Evolutionary conservation across 2,329 filamentous ascomycete species (phyloP).

Genomic region (Stromatinia cepivora): DNA sequence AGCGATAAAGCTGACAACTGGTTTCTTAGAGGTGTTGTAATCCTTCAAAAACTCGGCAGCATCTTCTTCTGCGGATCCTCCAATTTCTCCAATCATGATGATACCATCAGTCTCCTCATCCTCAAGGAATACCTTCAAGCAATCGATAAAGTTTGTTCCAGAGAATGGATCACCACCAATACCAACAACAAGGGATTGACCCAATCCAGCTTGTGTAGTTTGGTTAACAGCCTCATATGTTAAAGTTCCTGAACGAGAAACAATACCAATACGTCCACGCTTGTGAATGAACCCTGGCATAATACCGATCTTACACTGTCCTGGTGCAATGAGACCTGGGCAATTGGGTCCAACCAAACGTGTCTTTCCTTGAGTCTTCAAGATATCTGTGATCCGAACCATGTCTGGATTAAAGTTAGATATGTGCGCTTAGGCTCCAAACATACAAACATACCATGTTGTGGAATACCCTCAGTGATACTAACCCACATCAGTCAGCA

Average conservation of each 20-base stretch:
- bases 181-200: constrained; percentile 96
- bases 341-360: constrained; percentile 97
- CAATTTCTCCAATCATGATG: constrained; percentile 99
- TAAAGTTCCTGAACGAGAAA: constrained; percentile 95
- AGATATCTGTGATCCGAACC: constrained; percentile 96
- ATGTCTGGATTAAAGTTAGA: constrained; percentile 64
- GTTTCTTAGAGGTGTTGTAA: constrained; percentile 92
- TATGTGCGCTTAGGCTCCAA: constrained; percentile 25
- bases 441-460: constrained; percentile 71
- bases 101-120: constrained; percentile 97
- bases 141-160: constrained; percentile 99
- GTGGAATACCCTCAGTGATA: constrained; percentile 97
- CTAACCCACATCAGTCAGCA: constrained; percentile 38
- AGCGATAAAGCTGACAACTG: constrained; percentile 96
- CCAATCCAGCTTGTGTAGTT: constrained; percentile 93
- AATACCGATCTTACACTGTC: constrained; percentile 99
- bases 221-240: constrained; percentile 99
- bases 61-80: constrained; percentile 95
- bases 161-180: constrained; percentile 99
- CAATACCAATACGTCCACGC: constrained; percentile 96
- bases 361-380: constrained; percentile 97
- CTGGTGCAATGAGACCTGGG: constrained; percentile 90
- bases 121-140: constrained; percentile 92
- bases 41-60: constrained; percentile 93
- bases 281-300: constrained; percentile 99